These are phyloP conservation scores for Colletotrichum sp. DNA, from an alignment of 2,329 filamentous ascomycete species.

Conservation along the genomic window DNA sequence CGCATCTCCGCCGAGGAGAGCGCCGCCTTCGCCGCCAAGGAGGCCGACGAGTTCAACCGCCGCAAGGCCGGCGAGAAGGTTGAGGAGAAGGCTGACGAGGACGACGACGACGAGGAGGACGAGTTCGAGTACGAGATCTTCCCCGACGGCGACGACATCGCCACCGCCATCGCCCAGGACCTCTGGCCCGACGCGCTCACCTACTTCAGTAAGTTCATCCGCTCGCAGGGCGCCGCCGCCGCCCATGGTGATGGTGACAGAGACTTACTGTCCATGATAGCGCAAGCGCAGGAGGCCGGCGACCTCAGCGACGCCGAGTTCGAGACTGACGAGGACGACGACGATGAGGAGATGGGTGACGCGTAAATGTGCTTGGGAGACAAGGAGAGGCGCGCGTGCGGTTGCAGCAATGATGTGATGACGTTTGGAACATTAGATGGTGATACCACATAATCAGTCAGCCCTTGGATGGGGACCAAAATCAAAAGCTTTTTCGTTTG, in stretches of 20 bases:
- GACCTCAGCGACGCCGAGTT: slow-evolving; percentile 73
- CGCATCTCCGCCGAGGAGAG: slow-evolving; percentile 77
- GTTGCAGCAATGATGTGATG: not conserved
- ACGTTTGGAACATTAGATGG: not conserved
- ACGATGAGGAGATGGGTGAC: slow-evolving; percentile 52
- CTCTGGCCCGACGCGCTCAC: slow-evolving; percentile 87
- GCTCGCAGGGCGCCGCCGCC: not conserved
- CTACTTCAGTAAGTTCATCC: slow-evolving; percentile 78
- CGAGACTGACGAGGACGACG: slow-evolving; percentile 65
- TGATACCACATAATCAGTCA: slow-evolving; percentile 14
- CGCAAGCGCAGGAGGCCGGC: slow-evolving; percentile 74
- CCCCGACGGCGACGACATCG: slow-evolving; percentile 84
- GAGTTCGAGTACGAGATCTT: slow-evolving; percentile 82
- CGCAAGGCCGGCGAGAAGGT: slow-evolving; percentile 57
- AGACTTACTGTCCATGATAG: slow-evolving; percentile 39
- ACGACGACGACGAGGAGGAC: slow-evolving; percentile 65
- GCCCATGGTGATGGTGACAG: not conserved
- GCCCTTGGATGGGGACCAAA: not conserved
- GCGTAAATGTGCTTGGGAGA: not conserved
- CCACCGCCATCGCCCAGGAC: slow-evolving; percentile 82
- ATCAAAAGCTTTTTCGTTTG: slow-evolving; percentile 7
- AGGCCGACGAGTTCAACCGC: slow-evolving; percentile 60
- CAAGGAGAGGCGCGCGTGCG: not conserved
- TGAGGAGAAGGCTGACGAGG: slow-evolving; percentile 45
- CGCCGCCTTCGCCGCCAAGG: slow-evolving; percentile 62